A percentile compares a stretch with the other conserved stretches of the same genome.
phyloP scores from a whole-genome alignment of 768 basidiomycete genomes.

The Kwoniella bestiolae region DNA sequence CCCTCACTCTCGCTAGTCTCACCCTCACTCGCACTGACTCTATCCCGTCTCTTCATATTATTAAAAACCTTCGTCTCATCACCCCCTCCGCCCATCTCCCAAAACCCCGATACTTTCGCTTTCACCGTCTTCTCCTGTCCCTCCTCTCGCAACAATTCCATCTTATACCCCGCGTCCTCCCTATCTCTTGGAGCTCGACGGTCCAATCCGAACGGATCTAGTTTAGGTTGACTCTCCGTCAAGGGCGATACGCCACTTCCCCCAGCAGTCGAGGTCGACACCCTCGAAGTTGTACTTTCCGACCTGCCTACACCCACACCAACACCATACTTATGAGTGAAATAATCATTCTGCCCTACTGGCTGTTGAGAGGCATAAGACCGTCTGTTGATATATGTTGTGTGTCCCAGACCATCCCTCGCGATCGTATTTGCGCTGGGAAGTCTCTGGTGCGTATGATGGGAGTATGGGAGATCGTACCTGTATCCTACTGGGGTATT shows the following conservation, averaged over 20 bases:
- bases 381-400: constrained; percentile 17
- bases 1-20: constrained; percentile 35
- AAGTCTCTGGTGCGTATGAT: background rate
- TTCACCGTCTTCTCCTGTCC: constrained; percentile 1
- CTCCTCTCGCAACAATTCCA: no score
- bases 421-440: background rate
- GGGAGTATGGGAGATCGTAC: constrained; percentile 1
- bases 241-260: background rate
- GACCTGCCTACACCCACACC: constrained; percentile 1
- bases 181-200: background rate
- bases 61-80: constrained; percentile 1
- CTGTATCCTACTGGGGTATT: constrained; percentile 1
- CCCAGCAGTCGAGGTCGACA: background rate
- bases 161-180: no score
- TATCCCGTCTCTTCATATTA: background rate
- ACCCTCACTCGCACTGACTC: constrained; percentile 18
- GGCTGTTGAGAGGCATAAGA: constrained; percentile 16
- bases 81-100: background rate
- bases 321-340: background rate
- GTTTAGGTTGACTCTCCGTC: background rate
- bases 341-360: no score
- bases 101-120: constrained; percentile 15
- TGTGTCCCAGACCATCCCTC: constrained; percentile 15
- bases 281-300: background rate
- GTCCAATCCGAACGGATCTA: constrained; percentile 22